Evolutionary conservation across 352 stramenopile genomes (phyloP).

Genomic region (Globisporangium sylvaticum): DNA sequence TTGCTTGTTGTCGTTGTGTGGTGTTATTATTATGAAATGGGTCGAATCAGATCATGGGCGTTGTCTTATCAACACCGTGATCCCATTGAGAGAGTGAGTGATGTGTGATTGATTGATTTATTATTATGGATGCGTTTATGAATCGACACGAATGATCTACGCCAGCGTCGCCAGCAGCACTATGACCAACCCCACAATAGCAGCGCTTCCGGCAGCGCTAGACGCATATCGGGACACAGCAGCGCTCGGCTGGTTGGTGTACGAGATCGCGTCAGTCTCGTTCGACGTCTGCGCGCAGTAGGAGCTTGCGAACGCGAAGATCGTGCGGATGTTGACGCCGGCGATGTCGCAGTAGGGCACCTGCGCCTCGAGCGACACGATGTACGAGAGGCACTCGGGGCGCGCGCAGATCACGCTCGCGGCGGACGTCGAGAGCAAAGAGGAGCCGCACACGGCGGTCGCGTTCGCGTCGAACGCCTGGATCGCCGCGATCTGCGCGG

Average conservation of each 20-base stretch:
- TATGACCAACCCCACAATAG: not conserved
- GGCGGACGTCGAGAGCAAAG: constrained; percentile 4
- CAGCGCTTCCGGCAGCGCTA: not conserved
- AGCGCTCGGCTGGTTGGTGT: constrained; percentile 4
- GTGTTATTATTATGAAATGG: not conserved
- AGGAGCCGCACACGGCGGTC: constrained; percentile 10
- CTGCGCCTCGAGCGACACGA: constrained; percentile 10
- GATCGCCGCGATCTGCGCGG: constrained; percentile 10
- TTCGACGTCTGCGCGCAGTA: constrained; percentile 13
- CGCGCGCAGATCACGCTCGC: constrained; percentile 8
- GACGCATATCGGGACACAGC: not conserved
- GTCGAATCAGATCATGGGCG: too few species aligned
- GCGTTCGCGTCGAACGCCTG: constrained; percentile 12
- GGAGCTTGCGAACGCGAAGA: constrained; percentile 10
- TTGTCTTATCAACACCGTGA: not conserved
- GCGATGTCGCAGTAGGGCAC: constrained; percentile 18
- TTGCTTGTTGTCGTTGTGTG: not conserved
- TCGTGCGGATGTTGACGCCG: constrained; percentile 10
- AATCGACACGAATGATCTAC: not conserved
- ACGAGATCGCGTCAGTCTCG: constrained; percentile 14
- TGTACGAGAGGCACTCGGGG: constrained; percentile 12
- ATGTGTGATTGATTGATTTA: not conserved
- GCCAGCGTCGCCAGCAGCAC: not conserved
- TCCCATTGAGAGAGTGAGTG: not conserved
- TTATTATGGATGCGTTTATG: not conserved